Evolutionary conservation across 345 rosid genomes (phyloP), one percentile per base, ranked within the genome.

Genomic region (Eutrema japonicum): DNA sequence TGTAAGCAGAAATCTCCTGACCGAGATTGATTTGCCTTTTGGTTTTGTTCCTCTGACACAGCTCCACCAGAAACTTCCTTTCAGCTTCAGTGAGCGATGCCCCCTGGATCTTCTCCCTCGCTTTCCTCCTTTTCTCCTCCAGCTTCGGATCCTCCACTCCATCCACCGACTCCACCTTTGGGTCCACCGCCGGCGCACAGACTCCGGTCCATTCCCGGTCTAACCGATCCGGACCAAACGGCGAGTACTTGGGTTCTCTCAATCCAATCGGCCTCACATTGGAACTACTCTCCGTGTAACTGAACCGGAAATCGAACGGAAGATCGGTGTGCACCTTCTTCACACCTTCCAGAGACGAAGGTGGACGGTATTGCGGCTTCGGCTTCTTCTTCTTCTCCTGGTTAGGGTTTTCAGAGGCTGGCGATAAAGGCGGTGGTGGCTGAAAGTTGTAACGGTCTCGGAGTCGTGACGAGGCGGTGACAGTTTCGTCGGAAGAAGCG

Each of bases 201-300:
- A 93, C 94, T 6, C 97, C 98, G 2, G 97, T 91, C 98, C 97
- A 93, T 35, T 70, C 82, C 54, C 96, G 83, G 82, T 84, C 83
- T 63, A 93, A 45, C 49, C 95, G 83, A 2, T 85, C 89, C 6
- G 96, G 98, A 11, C 99, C 96, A 12, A 95, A 92, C 0, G 99
- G 98, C 3, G 98, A 90, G 83, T 88, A 95, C 71, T 95, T 95
- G 29, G 98, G 98, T 73, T 92, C 96, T 78, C 99, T 82, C 35
- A 95, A 80, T 6, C 99, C 99, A 46, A 88, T 92, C 2, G 99
- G 90, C 72, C 96, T 79, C 45, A 86, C 96, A 41, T 10, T 26
- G 42, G 81, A 84, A 68, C 77, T 85, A 73, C 92, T 90, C 85
- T 88, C 96, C 4, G 99, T 90, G 85, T 95, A 92, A 66, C 98